phyloP scores from a whole-genome alignment of 1,139 yeast genomes.

The Debaryomyces robertsiae region DNA sequence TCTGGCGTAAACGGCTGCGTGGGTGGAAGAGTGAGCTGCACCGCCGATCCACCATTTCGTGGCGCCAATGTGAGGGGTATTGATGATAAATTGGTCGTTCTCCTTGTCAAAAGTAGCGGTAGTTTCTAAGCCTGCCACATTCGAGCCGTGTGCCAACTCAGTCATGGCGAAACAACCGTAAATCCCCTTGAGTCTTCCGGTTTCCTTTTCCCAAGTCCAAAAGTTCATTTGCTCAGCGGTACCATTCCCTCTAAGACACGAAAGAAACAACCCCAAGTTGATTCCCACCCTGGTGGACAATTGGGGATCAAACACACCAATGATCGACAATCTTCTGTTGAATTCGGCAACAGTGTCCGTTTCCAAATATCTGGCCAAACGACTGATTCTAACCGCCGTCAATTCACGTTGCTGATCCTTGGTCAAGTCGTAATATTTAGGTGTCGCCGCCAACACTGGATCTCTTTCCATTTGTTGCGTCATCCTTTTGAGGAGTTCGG shows the following conservation, averaged over 20 bases:
- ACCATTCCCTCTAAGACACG: slow-evolving; percentile 74
- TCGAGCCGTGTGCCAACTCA: slow-evolving; percentile 53
- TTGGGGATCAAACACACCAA: slow-evolving; percentile 64
- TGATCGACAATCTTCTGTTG: slow-evolving; percentile 49
- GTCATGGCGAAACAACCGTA: slow-evolving; percentile 55
- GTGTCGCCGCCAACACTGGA: slow-evolving; percentile 39
- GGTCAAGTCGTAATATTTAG: slow-evolving; percentile 40
- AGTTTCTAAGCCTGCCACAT: slow-evolving; percentile 50
- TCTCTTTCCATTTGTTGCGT: slow-evolving; percentile 47
- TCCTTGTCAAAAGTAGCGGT: slow-evolving; percentile 47
- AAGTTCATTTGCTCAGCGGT: slow-evolving; percentile 48
- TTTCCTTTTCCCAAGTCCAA: slow-evolving; percentile 44
- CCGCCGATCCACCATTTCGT: slow-evolving; percentile 59
- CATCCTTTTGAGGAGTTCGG: slow-evolving; percentile 31
- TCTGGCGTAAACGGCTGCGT: slow-evolving; percentile 45
- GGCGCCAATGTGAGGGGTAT: slow-evolving; percentile 53
- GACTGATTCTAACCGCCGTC: slow-evolving; percentile 39
- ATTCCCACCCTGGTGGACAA: slow-evolving; percentile 57
- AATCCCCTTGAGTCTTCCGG: slow-evolving; percentile 38
- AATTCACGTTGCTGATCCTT: slow-evolving; percentile 41
- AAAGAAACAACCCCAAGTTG: slow-evolving; percentile 69
- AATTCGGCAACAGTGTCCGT: slow-evolving; percentile 38
- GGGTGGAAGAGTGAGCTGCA: slow-evolving; percentile 54
- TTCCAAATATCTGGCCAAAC: slow-evolving; percentile 44
- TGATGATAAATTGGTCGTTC: slow-evolving; percentile 45